These are phyloP conservation scores for Pseudozyma pruni DNA, from an alignment of 1,284 basidiomycete species.

Conservation along the genomic window DNA sequence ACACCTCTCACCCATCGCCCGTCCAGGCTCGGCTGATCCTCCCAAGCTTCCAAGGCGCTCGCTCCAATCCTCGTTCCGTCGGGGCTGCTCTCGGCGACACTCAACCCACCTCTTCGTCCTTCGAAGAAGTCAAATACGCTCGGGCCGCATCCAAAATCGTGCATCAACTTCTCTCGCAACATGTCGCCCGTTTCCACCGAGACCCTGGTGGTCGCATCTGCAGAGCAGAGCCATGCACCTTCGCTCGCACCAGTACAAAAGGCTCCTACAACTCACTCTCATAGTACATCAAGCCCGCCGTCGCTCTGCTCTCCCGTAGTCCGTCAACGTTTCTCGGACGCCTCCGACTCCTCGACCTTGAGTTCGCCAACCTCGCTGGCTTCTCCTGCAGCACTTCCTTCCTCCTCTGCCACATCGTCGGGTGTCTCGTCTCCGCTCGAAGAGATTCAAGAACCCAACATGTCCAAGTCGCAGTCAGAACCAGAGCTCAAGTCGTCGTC, in stretches of 20 bases:
- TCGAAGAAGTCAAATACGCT: too few species aligned
- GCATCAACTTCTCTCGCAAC: not conserved
- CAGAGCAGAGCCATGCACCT: not conserved
- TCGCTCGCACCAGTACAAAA: slow-evolving; percentile 3
- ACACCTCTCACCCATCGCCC: too few species aligned
- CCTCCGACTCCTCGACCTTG: slow-evolving; percentile 11
- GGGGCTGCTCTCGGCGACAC: too few species aligned
- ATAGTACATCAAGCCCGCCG: slow-evolving; percentile 8
- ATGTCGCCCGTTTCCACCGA: slow-evolving; percentile 27
- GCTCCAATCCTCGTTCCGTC: too few species aligned
- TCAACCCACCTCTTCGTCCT: too few species aligned
- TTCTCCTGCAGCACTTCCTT: slow-evolving; percentile 5
- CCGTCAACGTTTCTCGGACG: slow-evolving; percentile 6
- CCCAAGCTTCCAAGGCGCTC: too few species aligned
- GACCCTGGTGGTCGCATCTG: not conserved
- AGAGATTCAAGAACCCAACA: slow-evolving; percentile 19
- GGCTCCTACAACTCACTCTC: not conserved
- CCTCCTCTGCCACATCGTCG: slow-evolving; percentile 26
- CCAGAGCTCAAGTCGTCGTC: not conserved
- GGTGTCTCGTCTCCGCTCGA: slow-evolving; percentile 16
- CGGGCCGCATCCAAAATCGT: too few species aligned
- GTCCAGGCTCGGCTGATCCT: too few species aligned
- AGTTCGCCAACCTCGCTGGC: slow-evolving; percentile 13
- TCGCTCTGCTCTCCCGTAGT: not conserved
- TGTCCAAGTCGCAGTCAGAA: slow-evolving; percentile 8